Conservation (phyloP, 352 stramenopile species). For the Phytophthora nicotianae region DNA sequence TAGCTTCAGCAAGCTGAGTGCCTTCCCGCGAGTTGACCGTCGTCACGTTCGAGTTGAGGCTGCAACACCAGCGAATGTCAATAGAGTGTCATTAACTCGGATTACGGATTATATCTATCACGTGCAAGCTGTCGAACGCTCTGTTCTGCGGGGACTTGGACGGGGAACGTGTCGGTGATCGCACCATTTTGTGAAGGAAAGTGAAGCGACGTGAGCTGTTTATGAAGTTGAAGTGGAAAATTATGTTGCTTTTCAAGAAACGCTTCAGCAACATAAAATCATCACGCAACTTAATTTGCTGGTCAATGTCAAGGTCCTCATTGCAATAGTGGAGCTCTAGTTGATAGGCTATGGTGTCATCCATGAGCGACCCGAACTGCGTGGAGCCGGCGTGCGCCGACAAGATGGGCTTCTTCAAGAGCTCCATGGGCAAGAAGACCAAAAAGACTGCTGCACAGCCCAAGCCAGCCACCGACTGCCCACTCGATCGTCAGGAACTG, state of each 20-base stretch:
- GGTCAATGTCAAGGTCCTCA: conserved; percentile 3
- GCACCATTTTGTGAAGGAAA: not conserved
- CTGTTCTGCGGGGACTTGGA: conserved; percentile 54
- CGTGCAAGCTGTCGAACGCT: conserved; percentile 31
- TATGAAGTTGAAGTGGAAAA: conserved; percentile 27
- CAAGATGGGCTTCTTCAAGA: conserved; percentile 88
- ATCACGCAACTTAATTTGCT: conserved; percentile 9
- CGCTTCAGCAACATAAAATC: conserved; percentile 6
- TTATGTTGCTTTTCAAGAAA: conserved; percentile 6
- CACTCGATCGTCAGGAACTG: conserved; percentile 85
- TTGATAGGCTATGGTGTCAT: conserved; percentile 34
- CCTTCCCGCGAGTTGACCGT: conserved; percentile 59
- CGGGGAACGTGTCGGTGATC: conserved; percentile 40
- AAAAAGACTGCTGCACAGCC: conserved; percentile 21
- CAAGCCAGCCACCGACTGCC: conserved; percentile 65
- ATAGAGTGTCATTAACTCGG: not conserved
- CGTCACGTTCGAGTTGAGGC: conserved; percentile 65
- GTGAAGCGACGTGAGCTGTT: conserved; percentile 19
- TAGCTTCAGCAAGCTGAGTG: conserved; percentile 76
- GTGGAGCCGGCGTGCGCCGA: conserved; percentile 83
- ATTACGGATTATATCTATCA: not conserved
- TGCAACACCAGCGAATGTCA: conserved; percentile 24
- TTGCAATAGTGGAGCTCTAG: conserved; percentile 9
- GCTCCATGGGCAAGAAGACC: conserved; percentile 55
- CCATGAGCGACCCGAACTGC: conserved; percentile 82